A percentile compares a stretch with the other conserved stretches of the same genome.
Evolutionary conservation across 306 rosid genomes (phyloP).

Genomic region (Myrica gale): DNA sequence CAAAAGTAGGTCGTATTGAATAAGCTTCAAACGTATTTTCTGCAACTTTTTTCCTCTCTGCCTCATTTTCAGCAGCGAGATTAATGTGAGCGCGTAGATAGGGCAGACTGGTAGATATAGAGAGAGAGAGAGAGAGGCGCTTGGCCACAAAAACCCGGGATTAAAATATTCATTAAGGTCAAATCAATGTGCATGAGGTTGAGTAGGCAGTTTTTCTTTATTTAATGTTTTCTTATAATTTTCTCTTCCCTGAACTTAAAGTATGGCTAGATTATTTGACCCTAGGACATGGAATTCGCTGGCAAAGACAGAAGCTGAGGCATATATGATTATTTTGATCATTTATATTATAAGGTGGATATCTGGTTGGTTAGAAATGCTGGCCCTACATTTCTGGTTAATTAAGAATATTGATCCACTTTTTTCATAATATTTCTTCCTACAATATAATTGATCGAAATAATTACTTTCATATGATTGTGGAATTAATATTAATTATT

Average conservation of each 20-base stretch:
- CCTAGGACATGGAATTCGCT: slow-evolving; percentile 23
- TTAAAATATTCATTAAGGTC: not conserved
- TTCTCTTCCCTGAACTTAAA: not conserved
- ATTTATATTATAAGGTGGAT: not conserved
- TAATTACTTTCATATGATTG: too few species aligned
- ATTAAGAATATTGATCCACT: not conserved
- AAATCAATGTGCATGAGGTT: not conserved
- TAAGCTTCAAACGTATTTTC: too few species aligned
- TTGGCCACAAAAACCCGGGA: not conserved
- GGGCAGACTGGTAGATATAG: not conserved
- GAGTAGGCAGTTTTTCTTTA: not conserved
- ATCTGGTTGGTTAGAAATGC: not conserved
- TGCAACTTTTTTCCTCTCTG: too few species aligned
- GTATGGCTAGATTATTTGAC: slow-evolving; percentile 4
- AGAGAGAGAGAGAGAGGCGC: too few species aligned
- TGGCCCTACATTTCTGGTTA: not conserved
- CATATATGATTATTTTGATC: not conserved
- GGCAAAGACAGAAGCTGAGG: slow-evolving; percentile 17
- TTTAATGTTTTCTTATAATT: not conserved
- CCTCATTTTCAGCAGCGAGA: too few species aligned
- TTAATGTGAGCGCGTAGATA: not conserved
- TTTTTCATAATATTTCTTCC: not conserved
- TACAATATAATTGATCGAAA: not conserved
- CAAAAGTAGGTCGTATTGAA: too few species aligned
- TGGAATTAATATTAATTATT: too few species aligned